Base-by-base conservation (phyloP, 108 stramenopile species). In the Chaetoceros tenuissimus region DNA sequence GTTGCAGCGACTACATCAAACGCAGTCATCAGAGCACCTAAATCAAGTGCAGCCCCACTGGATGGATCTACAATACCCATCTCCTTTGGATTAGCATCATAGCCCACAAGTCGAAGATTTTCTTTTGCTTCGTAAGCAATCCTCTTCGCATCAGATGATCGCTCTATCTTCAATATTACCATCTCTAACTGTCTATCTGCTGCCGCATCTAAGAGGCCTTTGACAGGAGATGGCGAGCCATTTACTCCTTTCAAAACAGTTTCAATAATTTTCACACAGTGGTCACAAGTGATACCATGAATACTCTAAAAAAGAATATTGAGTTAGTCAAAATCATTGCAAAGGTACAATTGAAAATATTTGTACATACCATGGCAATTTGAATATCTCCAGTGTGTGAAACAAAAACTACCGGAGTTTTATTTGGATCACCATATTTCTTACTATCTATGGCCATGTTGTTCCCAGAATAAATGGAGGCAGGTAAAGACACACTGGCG, bases 181-280 rank as follows among this genome's bases (percentile, higher is more conserved):
- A 55, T 48, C 53, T 65, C 61, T 53, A 88, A 60, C 3, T 62
- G 76, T 48, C 70, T 70, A 69, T 92, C 87, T 10, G 85, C 86
- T 44, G 85, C 78, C 18, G 91, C 91, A 60, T 92, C 91, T 26
- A 92, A 53, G 3, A 92, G 68, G 29, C 91, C 91, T 18, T 84
- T 68, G 29, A 92, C 87, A 8, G 91, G 91, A n/a, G 84, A 85
- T 60, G 81, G 79, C 53, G 74, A 80, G 17, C 91, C 91, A 47
- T 73, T 80, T 67, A 84, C 86, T 28, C 91, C 91, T 68, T 78
- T 86, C 20, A 92, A 62, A 0, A 92, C 91, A 16, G 91, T 92
- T 63, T 92, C 91, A 10, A 92, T 80, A 69, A 92, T 92, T 59
- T 89, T 88, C 48, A 92, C 85, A 55, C 91, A 92, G 65, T 92